A percentile compares a stretch with the other conserved stretches of the same genome.
Conservation (phyloP, 2,329 filamentous ascomycete genomes). For the Cercospora brassicicola region DNA sequence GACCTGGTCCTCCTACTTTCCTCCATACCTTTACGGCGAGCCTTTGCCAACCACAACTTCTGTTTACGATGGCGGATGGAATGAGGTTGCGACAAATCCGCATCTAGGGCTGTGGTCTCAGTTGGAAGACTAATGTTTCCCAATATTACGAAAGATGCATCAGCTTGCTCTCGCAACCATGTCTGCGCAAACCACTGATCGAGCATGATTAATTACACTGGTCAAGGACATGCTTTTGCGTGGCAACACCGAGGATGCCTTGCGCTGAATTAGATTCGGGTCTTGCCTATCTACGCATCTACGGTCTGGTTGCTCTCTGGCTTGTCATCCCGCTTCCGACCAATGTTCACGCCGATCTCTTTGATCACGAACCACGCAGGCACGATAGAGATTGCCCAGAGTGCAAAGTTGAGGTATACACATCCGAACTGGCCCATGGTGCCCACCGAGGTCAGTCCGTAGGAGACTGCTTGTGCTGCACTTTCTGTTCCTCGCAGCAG, state of each 20-base stretch:
- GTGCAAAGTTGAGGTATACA: constrained; percentile 68
- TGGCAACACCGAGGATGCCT: not conserved
- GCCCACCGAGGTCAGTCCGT: constrained; percentile 63
- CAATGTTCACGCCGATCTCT: constrained; percentile 50
- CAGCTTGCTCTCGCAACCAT: not conserved
- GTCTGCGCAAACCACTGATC: not conserved
- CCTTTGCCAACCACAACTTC: constrained; percentile 14
- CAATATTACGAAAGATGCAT: not conserved
- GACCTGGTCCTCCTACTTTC: constrained; percentile 21
- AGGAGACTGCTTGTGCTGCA: constrained; percentile 71
- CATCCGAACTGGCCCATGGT: constrained; percentile 66
- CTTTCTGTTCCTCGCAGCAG: constrained; percentile 70
- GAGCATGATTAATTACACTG: not conserved
- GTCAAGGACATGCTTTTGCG: not conserved
- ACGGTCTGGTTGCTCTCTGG: not conserved
- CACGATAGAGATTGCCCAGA: constrained; percentile 64
- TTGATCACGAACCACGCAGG: constrained; percentile 68
- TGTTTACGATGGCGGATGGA: constrained; percentile 10
- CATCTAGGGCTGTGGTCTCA: not conserved
- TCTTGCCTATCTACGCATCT: not conserved
- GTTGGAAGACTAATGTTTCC: not conserved
- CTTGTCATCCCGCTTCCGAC: constrained; percentile 19
- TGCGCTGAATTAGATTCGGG: not conserved
- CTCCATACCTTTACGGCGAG: constrained; percentile 28
- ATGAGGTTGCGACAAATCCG: not conserved